Evolutionary conservation across 768 basidiomycete genomes (phyloP), one percentile per base, ranked within the genome.

Genomic region (Piloderma croceum): DNA sequence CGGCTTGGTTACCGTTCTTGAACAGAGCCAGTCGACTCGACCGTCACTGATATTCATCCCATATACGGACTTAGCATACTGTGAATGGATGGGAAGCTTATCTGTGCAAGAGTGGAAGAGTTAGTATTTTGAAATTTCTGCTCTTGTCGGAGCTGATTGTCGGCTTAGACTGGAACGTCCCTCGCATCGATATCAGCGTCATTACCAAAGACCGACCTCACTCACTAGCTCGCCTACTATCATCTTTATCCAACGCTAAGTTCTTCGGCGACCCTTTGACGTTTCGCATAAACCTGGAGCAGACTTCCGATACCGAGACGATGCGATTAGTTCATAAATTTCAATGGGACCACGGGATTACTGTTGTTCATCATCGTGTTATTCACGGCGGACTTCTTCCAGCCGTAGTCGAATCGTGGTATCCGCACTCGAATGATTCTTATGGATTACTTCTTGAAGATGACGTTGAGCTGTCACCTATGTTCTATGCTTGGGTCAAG

Each of bases 361-460:
- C 79, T 6, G 73, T 73, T 42, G 50, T 86, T 6, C 79, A 88
- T 39, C 85, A 81, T 51, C 76, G 90, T 19, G 70, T 90, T 41
- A 61, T 85, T n/a, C 81, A 80, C 42, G 89, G 79, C 2, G 90
- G 89, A 4, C 68, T 92, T 15, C 73, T 92, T 39, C 72, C 85
- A 3, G 85, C 90, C 5, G 79, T 93, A 11, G 83, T 90, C 11
- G 90, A 91, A 60, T 86, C 87, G 4, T 93, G 90, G 89, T 92
- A 88, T 54, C 90, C 90, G 4, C 61, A 66, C 19, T 70, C 72
- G 22, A 73, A 88, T 44, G 64, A 91, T 49, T 75, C 78, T 2
- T 90, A 90, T 54, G 89, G 83, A 6, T 56, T 92, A 15, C 62
- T 92, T 15, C 71, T 92, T 17, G 90, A 91, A 59, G 90, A 92